Evolutionary conservation across 1,139 yeast species (phyloP).

Genomic region (Spathaspora jeffriesii): DNA sequence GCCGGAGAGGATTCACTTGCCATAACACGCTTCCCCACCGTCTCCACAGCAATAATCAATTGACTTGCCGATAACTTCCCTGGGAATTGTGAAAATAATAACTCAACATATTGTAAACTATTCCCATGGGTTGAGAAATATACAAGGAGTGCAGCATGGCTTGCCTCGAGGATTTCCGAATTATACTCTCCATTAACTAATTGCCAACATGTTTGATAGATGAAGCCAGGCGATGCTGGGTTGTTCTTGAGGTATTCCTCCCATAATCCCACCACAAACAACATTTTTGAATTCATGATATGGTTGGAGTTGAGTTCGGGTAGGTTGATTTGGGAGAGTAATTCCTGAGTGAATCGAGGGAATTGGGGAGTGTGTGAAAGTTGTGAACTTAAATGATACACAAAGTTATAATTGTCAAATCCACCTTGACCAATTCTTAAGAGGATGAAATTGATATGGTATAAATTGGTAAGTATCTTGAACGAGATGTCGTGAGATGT

Average conservation of each 20-base stretch:
- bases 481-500: conserved; percentile 22
- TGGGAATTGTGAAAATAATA: conserved; percentile 56
- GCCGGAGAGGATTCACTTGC: conserved; percentile 41
- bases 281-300: conserved; percentile 47
- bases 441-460: conserved; percentile 54
- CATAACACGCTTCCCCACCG: conserved; percentile 53
- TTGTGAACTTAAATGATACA: conserved; percentile 55
- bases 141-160: conserved; percentile 66
- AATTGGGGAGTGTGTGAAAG: conserved; percentile 27
- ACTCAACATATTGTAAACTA: conserved; percentile 30
- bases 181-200: conserved; percentile 35
- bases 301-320: conserved; percentile 32
- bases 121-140: conserved; percentile 31
- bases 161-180: conserved; percentile 55
- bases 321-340: too few species aligned
- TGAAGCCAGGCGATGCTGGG: conserved; percentile 26
- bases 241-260: conserved; percentile 52
- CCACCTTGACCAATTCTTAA: conserved; percentile 69
- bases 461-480: conserved; percentile 47
- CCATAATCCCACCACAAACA: conserved; percentile 59
- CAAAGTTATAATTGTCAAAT: conserved; percentile 68
- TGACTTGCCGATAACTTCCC: conserved; percentile 54
- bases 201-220: conserved; percentile 45
- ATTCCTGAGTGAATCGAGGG: too few species aligned
- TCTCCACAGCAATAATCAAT: conserved; percentile 57